Evolutionary conservation across 2,329 filamentous ascomycete genomes (phyloP).

Genomic region (Clonostachys byssicola): DNA sequence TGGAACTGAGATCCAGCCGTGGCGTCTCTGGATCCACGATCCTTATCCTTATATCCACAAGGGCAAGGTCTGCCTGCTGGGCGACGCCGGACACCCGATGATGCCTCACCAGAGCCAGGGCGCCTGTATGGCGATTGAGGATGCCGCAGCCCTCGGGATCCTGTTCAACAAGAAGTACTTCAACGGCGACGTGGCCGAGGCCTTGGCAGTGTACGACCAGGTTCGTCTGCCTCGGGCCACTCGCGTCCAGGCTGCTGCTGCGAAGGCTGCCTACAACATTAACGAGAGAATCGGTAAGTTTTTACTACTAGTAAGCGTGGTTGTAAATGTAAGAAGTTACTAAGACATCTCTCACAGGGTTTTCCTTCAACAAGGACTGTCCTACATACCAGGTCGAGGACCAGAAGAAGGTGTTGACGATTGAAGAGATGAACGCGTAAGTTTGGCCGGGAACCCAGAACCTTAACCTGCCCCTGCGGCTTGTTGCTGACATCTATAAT

Average conservation of each 20-base stretch:
- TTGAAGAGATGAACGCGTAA: constrained; percentile 66
- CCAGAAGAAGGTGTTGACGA: constrained; percentile 57
- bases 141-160: constrained; percentile 59
- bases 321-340: background rate
- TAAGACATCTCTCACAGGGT: constrained; percentile 31
- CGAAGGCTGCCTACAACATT: constrained; percentile 56
- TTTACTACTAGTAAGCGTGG: background rate
- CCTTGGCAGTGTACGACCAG: constrained; percentile 45
- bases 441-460: constrained; percentile 10
- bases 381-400: constrained; percentile 59
- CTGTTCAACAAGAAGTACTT: constrained; percentile 48
- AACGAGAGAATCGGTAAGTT: constrained; percentile 55
- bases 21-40: constrained; percentile 58
- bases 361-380: constrained; percentile 55
- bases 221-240: constrained; percentile 50
- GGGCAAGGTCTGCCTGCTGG: constrained; percentile 50
- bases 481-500: background rate
- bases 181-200: constrained; percentile 38
- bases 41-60: constrained; percentile 56
- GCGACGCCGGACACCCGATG: constrained; percentile 67
- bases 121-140: constrained; percentile 66
- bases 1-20: constrained; percentile 59
- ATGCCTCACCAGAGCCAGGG: constrained; percentile 68
- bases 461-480: accelerated
- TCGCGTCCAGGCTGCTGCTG: constrained; percentile 51